Percentiles rank a stretch among this genome's conserved stretches.
phyloP scores from a whole-genome alignment of 305 asterid species.

The Fraxinus baroniana region DNA sequence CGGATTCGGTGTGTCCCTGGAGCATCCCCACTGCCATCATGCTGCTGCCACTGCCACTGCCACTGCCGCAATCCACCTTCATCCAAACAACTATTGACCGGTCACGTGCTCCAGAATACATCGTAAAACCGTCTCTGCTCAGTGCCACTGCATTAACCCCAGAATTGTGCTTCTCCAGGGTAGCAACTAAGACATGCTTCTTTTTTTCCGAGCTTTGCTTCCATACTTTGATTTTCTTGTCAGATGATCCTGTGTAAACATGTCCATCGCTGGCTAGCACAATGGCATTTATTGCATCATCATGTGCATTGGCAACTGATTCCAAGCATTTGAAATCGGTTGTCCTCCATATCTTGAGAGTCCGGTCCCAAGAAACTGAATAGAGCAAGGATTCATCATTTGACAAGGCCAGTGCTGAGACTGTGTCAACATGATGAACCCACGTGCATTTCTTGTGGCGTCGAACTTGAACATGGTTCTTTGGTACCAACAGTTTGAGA shows the following conservation, averaged over 20 bases:
- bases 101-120: slow-evolving; percentile 69
- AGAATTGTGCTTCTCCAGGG: slow-evolving; percentile 52
- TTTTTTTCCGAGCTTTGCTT: slow-evolving; percentile 34
- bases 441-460: slow-evolving; percentile 66
- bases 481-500: slow-evolving; percentile 41
- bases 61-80: slow-evolving; percentile 10
- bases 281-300: slow-evolving; percentile 68
- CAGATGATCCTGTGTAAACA: slow-evolving; percentile 70
- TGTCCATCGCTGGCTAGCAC: slow-evolving; percentile 38
- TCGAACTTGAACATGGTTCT: slow-evolving; percentile 48
- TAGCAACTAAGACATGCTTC: slow-evolving; percentile 40
- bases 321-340: slow-evolving; percentile 66
- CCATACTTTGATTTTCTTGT: slow-evolving; percentile 69
- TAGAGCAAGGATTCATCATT: slow-evolving; percentile 47
- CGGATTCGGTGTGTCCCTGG: slow-evolving; percentile 56
- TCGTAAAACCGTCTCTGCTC: slow-evolving; percentile 37
- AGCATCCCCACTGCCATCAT: slow-evolving; percentile 55
- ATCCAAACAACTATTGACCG: slow-evolving; percentile 51
- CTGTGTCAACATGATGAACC: slow-evolving; percentile 73
- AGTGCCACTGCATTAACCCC: slow-evolving; percentile 68
- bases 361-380: slow-evolving; percentile 87
- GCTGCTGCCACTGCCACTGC: slow-evolving; percentile 3
- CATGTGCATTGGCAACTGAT: slow-evolving; percentile 66
- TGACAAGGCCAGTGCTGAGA: slow-evolving; percentile 64
- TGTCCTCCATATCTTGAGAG: slow-evolving; percentile 62